phyloP scores from a whole-genome alignment of 148 eudicot species.

The Dianthus caryophyllus region DNA sequence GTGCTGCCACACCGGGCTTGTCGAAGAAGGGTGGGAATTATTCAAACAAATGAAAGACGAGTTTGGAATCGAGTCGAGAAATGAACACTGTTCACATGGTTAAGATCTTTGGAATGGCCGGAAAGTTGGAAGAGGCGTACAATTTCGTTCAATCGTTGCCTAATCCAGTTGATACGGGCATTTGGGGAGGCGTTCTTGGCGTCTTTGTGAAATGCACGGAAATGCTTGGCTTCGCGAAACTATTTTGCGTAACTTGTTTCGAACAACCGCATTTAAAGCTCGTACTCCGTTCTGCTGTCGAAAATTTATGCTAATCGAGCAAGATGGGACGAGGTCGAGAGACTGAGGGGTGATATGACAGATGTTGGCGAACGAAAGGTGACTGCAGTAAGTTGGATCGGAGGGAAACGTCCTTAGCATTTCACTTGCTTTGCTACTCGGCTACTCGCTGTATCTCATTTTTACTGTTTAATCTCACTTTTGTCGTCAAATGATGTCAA shows the following conservation, averaged over 20 bases:
- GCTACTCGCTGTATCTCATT: too few relatives aligned
- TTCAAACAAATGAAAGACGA: conserved; percentile 53
- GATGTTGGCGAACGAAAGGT: conserved; percentile 36
- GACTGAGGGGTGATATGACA: conserved; percentile 45
- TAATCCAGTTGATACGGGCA: conserved; percentile 54
- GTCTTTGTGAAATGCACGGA: conserved; percentile 64
- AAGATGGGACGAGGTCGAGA: conserved; percentile 66
- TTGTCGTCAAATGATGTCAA: too few relatives aligned
- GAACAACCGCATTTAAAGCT: conserved; percentile 26
- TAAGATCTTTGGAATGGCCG: conserved; percentile 72
- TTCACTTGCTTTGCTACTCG: too few relatives aligned
- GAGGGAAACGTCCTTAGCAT: conserved; percentile 11
- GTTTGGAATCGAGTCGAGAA: conserved; percentile 50
- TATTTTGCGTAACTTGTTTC: conserved; percentile 34
- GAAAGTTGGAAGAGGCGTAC: conserved; percentile 69
- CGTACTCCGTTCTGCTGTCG: conserved; percentile 57
- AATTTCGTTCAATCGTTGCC: conserved; percentile 39
- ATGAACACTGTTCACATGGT: conserved; percentile 74
- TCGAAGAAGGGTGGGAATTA: conserved; percentile 43
- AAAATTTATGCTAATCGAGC: conserved; percentile 63
- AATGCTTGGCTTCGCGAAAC: conserved; percentile 48
- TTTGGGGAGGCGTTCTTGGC: conserved; percentile 88
- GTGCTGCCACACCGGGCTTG: conserved; percentile 74
- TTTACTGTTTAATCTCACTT: too few relatives aligned
- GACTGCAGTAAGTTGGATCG: conserved; percentile 66